phyloP scores from a whole-genome alignment of 139 green algal genomes.

The Haematococcus sp. region DNA sequence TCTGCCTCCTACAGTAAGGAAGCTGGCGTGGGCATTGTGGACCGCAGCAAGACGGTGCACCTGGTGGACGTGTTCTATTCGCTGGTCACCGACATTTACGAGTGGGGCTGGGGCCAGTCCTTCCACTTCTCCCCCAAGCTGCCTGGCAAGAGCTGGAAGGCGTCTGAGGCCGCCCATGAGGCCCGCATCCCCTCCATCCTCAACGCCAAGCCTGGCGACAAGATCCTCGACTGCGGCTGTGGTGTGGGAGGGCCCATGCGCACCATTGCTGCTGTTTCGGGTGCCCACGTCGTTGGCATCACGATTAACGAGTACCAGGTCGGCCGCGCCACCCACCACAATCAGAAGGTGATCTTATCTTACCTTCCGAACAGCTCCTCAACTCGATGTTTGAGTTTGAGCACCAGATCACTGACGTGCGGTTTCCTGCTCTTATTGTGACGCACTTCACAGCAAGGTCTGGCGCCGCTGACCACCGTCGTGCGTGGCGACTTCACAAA shows the following conservation, averaged over 20 bases:
- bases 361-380: background rate
- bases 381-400: background rate
- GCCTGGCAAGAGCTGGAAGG: slow-evolving; percentile 63
- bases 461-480: slow-evolving; percentile 70
- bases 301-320: slow-evolving; percentile 98
- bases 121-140: slow-evolving; percentile 97
- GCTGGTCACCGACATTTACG: slow-evolving; percentile 95
- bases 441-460: slow-evolving; percentile 47
- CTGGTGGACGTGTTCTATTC: slow-evolving; percentile 75
- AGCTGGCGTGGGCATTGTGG: slow-evolving; percentile 23
- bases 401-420: background rate
- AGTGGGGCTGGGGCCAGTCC: slow-evolving; percentile 95
- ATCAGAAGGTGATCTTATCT: slow-evolving; percentile 55
- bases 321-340: slow-evolving; percentile 74
- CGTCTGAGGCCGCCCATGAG: slow-evolving; percentile 87
- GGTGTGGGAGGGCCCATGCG: slow-evolving; percentile 97
- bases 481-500: slow-evolving; percentile 94
- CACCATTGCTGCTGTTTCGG: slow-evolving; percentile 78
- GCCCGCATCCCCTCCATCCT: slow-evolving; percentile 70
- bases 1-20: slow-evolving; percentile 51
- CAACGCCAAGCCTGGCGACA: slow-evolving; percentile 67
- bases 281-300: slow-evolving; percentile 89
- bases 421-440: slow-evolving; percentile 4
- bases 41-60: slow-evolving; percentile 49
- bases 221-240: slow-evolving; percentile 90